These are phyloP conservation scores for Penicillium sp. DNA, from an alignment of 2,329 filamentous ascomycete genomes.

Conservation along the genomic window DNA sequence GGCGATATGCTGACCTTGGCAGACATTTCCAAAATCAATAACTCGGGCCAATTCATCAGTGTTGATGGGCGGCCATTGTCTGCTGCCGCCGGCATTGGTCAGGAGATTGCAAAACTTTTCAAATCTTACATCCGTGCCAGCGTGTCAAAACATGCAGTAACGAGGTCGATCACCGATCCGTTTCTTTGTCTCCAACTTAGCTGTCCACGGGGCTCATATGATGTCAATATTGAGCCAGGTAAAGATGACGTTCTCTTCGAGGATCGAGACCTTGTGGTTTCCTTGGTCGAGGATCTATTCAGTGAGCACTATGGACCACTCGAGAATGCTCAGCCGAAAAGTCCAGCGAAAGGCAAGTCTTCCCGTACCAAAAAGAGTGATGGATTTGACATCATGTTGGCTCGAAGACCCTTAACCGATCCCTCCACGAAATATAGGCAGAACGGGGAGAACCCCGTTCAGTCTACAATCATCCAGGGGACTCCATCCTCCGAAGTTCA, in stretches of 20 bases:
- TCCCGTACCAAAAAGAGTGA: not conserved
- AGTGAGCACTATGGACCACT: constrained; percentile 35
- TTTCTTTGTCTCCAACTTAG: constrained; percentile 57
- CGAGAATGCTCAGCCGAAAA: constrained; percentile 1
- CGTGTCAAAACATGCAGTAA: constrained; percentile 16
- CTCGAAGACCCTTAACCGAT: not conserved
- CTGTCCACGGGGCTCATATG: constrained; percentile 57
- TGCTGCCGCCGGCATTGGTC: constrained; percentile 50
- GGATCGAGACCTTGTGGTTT: constrained; percentile 46
- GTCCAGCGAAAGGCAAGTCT: not conserved
- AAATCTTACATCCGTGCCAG: constrained; percentile 50
- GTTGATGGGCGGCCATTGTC: constrained; percentile 60
- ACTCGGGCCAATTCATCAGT: constrained; percentile 52
- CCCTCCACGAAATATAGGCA: not conserved
- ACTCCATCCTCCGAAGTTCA: not conserved
- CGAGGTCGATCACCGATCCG: constrained; percentile 47
- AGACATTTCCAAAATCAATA: constrained; percentile 40
- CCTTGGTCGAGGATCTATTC: constrained; percentile 48
- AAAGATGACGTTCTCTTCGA: constrained; percentile 65
- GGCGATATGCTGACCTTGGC: constrained; percentile 18
- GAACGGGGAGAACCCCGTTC: not conserved
- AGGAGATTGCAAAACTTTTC: constrained; percentile 53
- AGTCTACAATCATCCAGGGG: not conserved
- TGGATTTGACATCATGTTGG: constrained; percentile 15
- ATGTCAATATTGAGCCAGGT: constrained; percentile 62